Conservation (phyloP, 2,329 filamentous ascomycete species). For the Macrophomina tecta region DNA sequence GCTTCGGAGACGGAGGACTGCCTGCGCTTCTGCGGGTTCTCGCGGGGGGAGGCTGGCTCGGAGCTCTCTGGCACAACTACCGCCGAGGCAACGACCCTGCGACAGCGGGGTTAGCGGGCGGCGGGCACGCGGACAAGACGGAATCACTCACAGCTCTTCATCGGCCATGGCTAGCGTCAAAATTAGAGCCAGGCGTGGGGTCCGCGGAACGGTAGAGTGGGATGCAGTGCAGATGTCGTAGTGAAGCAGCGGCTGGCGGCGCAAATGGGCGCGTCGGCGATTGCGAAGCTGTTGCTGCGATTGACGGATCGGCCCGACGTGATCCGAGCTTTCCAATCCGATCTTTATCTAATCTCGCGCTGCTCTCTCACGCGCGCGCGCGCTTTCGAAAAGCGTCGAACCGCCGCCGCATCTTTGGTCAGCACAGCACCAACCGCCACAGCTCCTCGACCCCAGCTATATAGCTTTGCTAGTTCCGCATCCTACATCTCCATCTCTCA, state of each 20-base stretch:
- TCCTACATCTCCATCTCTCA: neutral
- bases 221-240: neutral
- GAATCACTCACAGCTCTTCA: conserved; percentile 27
- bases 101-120: conserved; percentile 3
- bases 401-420: neutral
- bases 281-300: conserved; percentile 20
- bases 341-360: conserved; percentile 13
- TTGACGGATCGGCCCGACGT: conserved; percentile 13
- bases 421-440: conserved; percentile 12
- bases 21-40: conserved; percentile 55
- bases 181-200: neutral
- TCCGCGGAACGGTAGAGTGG: neutral
- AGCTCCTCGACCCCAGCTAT: neutral
- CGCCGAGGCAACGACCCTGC: conserved; percentile 58
- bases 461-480: neutral
- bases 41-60: conserved; percentile 37
- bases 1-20: conserved; percentile 60
- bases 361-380: neutral
- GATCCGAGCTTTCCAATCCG: conserved; percentile 16
- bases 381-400: conserved; percentile 23
- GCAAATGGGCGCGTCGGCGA: conserved; percentile 20
- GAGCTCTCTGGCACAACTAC: conserved; percentile 57
- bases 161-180: conserved; percentile 26
- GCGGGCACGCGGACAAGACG: too few relatives aligned
- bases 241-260: conserved; percentile 18